Percentiles rank a stretch among this genome's conserved stretches.
Evolutionary conservation across 352 stramenopile genomes (phyloP).

Genomic region (Phytophthora cactorum): DNA sequence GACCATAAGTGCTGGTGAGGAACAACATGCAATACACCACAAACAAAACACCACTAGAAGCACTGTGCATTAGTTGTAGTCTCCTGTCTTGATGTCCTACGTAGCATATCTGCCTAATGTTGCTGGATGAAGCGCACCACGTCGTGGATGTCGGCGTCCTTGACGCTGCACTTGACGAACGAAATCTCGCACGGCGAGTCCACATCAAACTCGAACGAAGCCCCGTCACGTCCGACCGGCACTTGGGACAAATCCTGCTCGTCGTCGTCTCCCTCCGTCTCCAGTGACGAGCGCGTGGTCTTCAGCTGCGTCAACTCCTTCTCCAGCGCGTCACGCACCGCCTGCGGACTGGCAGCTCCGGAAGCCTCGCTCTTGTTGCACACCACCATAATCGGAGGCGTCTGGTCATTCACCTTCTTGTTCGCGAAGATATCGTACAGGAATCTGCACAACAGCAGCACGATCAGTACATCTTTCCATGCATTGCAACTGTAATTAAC

Average conservation of each 20-base stretch:
- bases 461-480: slow-evolving; percentile 1
- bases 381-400: slow-evolving; percentile 71
- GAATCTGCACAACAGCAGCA: slow-evolving; percentile 41
- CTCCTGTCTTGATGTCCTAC: slow-evolving; percentile 11
- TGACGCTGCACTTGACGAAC: slow-evolving; percentile 79
- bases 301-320: slow-evolving; percentile 89
- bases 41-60: slow-evolving; percentile 15
- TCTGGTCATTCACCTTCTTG: slow-evolving; percentile 82
- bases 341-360: slow-evolving; percentile 50
- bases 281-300: slow-evolving; percentile 84
- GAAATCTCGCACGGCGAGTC: slow-evolving; percentile 82
- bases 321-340: slow-evolving; percentile 68
- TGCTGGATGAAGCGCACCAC: slow-evolving; percentile 78
- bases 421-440: slow-evolving; percentile 89
- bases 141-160: slow-evolving; percentile 64
- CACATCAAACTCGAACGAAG: slow-evolving; percentile 79
- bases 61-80: slow-evolving; percentile 14
- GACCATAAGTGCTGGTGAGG: slow-evolving; percentile 22
- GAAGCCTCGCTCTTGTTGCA: slow-evolving; percentile 86
- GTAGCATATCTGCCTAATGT: slow-evolving; percentile 46
- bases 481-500: background rate
- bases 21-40: background rate
- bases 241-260: slow-evolving; percentile 74
- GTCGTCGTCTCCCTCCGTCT: slow-evolving; percentile 81
- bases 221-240: slow-evolving; percentile 78